Evolutionary conservation across 1,284 basidiomycete genomes (phyloP).

Genomic region (Cryptococcus jaspeensis): DNA sequence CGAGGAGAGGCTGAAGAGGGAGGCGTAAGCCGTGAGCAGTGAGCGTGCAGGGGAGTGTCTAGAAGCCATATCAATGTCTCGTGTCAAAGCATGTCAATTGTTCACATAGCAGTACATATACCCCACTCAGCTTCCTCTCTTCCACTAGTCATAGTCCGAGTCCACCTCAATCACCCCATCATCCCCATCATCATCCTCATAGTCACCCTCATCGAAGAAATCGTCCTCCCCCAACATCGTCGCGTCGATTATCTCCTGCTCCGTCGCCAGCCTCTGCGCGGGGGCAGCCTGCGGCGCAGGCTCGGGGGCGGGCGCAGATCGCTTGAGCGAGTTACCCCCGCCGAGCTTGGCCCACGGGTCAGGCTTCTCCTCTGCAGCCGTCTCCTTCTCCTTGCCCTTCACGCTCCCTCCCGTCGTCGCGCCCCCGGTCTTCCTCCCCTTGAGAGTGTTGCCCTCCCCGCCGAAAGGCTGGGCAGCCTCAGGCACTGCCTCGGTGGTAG

Average conservation of each 20-base stretch:
- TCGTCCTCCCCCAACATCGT: constrained; percentile 49
- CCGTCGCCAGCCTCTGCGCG: not conserved
- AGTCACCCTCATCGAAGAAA: constrained; percentile 34
- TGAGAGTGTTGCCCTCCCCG: constrained; percentile 25
- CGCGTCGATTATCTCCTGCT: constrained; percentile 39
- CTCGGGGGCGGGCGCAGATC: not conserved
- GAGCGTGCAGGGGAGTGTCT: too few relatives aligned
- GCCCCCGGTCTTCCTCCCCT: not conserved
- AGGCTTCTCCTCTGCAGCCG: constrained; percentile 18
- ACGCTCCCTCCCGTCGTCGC: too few relatives aligned
- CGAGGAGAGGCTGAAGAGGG: constrained; percentile 53
- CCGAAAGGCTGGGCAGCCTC: constrained; percentile 33
- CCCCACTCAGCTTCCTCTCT: too few relatives aligned
- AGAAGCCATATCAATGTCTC: too few relatives aligned
- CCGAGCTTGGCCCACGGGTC: constrained; percentile 51
- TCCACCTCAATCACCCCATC: constrained; percentile 49
- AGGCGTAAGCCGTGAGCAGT: not conserved
- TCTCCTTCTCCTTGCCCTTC: constrained; percentile 15
- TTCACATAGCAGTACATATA: not conserved
- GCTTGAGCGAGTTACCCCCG: constrained; percentile 37
- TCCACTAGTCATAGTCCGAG: constrained; percentile 26
- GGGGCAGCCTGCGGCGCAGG: constrained; percentile 1
- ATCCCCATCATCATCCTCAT: constrained; percentile 36
- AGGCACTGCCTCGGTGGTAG: constrained; percentile 35
- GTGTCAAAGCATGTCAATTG: too few relatives aligned